Percentiles rank a stretch among this genome's conserved stretches.
Evolutionary conservation across 257 asterid genomes (phyloP).

Genomic region (Nicotiana sylvestris): DNA sequence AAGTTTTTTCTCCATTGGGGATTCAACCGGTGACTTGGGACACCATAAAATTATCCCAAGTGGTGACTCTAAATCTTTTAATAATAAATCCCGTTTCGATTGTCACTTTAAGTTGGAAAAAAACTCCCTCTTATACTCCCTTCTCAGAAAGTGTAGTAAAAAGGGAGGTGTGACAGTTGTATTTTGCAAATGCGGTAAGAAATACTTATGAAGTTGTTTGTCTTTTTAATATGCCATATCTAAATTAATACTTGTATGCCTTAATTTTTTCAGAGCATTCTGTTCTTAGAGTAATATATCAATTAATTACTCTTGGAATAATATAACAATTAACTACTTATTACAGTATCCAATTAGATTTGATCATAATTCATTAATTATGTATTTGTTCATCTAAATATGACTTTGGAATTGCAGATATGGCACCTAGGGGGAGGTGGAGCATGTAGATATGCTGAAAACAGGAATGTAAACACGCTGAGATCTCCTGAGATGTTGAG

Average conservation of each 20-base stretch:
- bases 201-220: background rate
- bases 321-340: background rate
- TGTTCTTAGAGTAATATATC: background rate
- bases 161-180: too few species aligned
- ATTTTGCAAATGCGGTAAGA: background rate
- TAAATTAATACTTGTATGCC: background rate
- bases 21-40: too few species aligned
- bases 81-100: too few species aligned
- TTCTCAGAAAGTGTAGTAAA: too few species aligned
- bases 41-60: too few species aligned
- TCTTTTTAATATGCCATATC: background rate
- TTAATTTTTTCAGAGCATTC: background rate
- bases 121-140: too few species aligned
- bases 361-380: background rate
- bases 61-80: too few species aligned
- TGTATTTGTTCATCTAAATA: background rate
- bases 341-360: background rate
- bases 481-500: background rate
- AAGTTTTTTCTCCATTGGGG: too few species aligned
- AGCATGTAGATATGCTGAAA: background rate
- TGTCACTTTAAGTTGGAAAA: too few species aligned
- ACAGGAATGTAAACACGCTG: background rate
- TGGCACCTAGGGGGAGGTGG: background rate
- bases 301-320: background rate
- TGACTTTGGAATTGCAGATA: background rate